Conservation (phyloP, 1,284 basidiomycete species). For the Papiliotrema nemorosa region DNA sequence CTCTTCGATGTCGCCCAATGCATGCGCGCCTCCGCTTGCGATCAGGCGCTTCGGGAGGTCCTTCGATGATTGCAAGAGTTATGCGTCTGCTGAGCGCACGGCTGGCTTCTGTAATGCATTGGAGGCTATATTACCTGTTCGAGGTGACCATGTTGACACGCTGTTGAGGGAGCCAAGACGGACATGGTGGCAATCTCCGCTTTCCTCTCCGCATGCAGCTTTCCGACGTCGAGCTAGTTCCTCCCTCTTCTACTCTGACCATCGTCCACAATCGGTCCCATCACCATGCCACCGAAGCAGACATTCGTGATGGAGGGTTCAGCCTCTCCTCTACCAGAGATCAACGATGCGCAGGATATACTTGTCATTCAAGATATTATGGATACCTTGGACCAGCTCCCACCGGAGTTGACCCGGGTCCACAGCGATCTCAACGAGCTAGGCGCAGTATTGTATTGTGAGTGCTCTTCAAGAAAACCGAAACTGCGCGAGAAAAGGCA, state of each 20-base stretch:
- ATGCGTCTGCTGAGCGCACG: too few relatives aligned
- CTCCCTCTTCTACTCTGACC: not conserved
- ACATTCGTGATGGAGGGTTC: not conserved
- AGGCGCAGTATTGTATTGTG: slow-evolving; percentile 86
- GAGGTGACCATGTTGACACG: too few relatives aligned
- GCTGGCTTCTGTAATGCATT: too few relatives aligned
- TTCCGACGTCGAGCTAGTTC: not conserved
- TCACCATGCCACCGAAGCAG: not conserved
- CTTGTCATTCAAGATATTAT: slow-evolving; percentile 68
- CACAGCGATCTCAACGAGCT: slow-evolving; percentile 96
- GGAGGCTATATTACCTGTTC: too few relatives aligned
- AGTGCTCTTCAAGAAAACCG: slow-evolving; percentile 14
- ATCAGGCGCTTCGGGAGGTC: too few relatives aligned
- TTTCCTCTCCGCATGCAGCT: not conserved
- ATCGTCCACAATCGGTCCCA: too few relatives aligned
- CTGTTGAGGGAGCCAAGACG: too few relatives aligned
- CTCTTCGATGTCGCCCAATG: too few relatives aligned
- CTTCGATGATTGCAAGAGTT: too few relatives aligned
- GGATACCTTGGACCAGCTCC: slow-evolving; percentile 89
- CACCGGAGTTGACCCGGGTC: slow-evolving; percentile 87
- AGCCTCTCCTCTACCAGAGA: not conserved
- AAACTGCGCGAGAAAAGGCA: too few relatives aligned
- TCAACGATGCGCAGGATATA: slow-evolving; percentile 43
- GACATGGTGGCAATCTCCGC: too few relatives aligned
- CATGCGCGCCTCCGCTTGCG: too few relatives aligned